Evolutionary conservation across 306 rosid genomes (phyloP), one percentile per base, ranked within the genome.

Genomic region (Lagenaria siceraria): DNA sequence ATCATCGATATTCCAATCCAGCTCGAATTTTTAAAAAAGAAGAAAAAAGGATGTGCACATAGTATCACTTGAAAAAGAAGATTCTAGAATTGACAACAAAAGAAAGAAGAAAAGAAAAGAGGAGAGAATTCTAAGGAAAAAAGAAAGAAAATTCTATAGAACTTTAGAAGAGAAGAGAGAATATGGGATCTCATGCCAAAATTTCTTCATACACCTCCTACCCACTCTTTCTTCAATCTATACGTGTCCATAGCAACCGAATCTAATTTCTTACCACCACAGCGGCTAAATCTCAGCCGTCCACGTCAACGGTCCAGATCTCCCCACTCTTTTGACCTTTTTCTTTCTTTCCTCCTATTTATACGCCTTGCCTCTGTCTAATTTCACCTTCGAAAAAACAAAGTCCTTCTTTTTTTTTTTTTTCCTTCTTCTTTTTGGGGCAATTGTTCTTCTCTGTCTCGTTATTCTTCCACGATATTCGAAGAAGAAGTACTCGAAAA

Each of bases 401-500:
- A 18, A 51, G 13, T 11, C 18, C 17, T 24, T 19, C 1, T 5
- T 51, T n/a, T 17, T n/a, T n/a, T n/a, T n/a, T n/a, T n/a, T n/a
- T n/a, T n/a, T n/a, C n/a, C n/a, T n/a, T n/a, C n/a, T n/a, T n/a
- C n/a, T n/a, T n/a, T 63, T 63, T 18, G 1, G 49, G 15, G 4
- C 25, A 38, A 21, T 24, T 52, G 8, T 25, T 35, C 64, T 52
- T 40, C 54, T 10, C 2, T 38, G 12, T 40, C 25, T 49, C 24
- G 19, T n/a, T 53, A 18, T 66, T 53, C 22, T 51, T 15, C 75
- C 76, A 48, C 38, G 25, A 4, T 65, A 68, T 48, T 35, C 71
- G 61, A 58, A 74, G 82, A 72, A 66, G 78, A 76, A n/a, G 70
- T 82, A 75, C 88, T 79, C 78, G 83, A 82, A 80, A 75, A 68